Evolutionary conservation across 768 basidiomycete genomes (phyloP), one percentile per base, ranked within the genome.

Genomic region (Hypholoma fasciculare): DNA sequence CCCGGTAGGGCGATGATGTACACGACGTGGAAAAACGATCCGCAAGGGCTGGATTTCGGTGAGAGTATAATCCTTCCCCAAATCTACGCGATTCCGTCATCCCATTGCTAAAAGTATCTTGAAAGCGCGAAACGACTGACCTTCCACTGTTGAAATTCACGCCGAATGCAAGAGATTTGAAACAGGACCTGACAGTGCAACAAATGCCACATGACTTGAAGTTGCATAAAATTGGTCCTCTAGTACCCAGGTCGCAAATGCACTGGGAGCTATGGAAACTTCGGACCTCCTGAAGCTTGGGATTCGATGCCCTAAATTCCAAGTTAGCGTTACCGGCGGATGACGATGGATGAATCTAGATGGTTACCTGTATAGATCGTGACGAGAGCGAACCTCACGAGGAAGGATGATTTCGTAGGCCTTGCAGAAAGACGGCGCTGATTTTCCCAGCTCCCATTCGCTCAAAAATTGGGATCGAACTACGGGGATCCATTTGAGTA

Each of bases 151-250:
- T 84, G 60, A 67, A 74, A 46, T 69, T 72, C 26, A 68, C 76
- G 8, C 83, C 85, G 60, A 88, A 89, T 1, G 83, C 86, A 56
- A 87, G 79, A 4, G 74, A 65, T 37, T 74, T 75, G 71, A 89
- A 89, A 5, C 76, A 76, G 9, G 86, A 84, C 65, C 81, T 83
- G 51, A 82, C 76, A 34, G 83, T 78, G 60, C 73, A 77, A 66
- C 87, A 89, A 59, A 88, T 84, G 2, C 87, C 86, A 60, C 87
- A 89, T 26, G 87, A 87, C 49, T 72, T 76, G 72, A 83, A 84
- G 60, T 74, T 75, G 69, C 87, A 89, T 17, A 86, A 65, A 1
- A 66, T 64, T 3, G 76, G 67, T 34, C 79, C 78, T 58, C 83
- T 84, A 14, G 76, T 76, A 7, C 87, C 87, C 59, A 89, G 71